Conservation (phyloP, 306 rosid species). For the Inga leiocalycina region DNA sequence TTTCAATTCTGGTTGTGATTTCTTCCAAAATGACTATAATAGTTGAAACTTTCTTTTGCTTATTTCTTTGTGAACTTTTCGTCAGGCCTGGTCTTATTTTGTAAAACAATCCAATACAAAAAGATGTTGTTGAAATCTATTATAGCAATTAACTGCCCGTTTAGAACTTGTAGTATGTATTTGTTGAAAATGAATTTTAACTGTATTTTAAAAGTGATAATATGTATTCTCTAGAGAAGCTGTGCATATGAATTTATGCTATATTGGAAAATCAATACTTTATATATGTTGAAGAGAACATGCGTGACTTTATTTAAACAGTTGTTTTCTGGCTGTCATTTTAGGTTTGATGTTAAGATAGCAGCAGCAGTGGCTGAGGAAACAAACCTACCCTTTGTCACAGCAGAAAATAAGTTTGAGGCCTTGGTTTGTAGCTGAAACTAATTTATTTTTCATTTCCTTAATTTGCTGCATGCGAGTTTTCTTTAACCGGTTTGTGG, state of each 20-base stretch:
- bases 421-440: slow-evolving; percentile 80
- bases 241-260: slow-evolving; percentile 20
- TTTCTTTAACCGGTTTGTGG: slow-evolving; percentile 26
- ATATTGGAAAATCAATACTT: not conserved
- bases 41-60: slow-evolving; percentile 21
- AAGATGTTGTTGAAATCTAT: not conserved
- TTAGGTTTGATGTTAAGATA: slow-evolving; percentile 91
- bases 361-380: slow-evolving; percentile 95
- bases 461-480: slow-evolving; percentile 9
- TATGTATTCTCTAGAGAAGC: not conserved
- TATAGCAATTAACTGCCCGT: not conserved
- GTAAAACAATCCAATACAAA: not conserved
- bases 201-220: not conserved
- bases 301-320: slow-evolving; percentile 16
- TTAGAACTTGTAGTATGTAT: not conserved
- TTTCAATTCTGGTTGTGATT: not conserved
- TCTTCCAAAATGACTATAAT: slow-evolving; percentile 2
- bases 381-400: slow-evolving; percentile 83
- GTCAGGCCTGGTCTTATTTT: slow-evolving; percentile 6
- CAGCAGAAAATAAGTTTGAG: slow-evolving; percentile 98
- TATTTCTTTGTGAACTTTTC: slow-evolving; percentile 19
- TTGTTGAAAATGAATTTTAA: slow-evolving; percentile 4
- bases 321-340: slow-evolving; percentile 31
- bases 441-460: slow-evolving; percentile 12
- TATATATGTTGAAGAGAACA: slow-evolving; percentile 15